Evolutionary conservation across 495 filamentous ascomycete species (phyloP), one percentile per base, ranked within the genome.

Genomic region (Podospora australis): DNA sequence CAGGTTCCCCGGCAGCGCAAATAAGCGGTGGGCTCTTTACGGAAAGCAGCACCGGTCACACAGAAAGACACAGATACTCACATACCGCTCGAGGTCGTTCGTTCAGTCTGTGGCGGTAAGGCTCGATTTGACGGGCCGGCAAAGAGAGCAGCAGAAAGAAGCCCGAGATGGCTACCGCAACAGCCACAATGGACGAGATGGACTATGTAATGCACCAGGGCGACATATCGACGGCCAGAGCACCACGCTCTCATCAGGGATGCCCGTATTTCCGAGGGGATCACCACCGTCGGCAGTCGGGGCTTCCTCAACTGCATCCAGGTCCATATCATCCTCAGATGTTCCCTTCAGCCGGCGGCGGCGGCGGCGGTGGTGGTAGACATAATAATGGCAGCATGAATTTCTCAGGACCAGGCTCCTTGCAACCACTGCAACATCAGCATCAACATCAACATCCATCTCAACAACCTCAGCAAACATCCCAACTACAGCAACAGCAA

Each of bases 151-250:
- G 28, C 22, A 25, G 36, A 25, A 20, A 24, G 19, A 20, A 23
- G 25, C 24, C 13, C 9, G 24, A 19, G 21, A 6, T 46, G 24
- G 20, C 39, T 19, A 46, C 40, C 26, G 47, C 29, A 7, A 41
- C 46, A 0, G 23, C 5, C 40, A 16, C 10, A 13, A 55, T 61
- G 39, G 58, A 57, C 23, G 48, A 53, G 22, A 57, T 57, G 58
- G 55, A 57, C 20, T 57, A 46, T 35, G 8, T 50, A 32, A 49
- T 57, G 55, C 55, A 55, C 30, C 46, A 50, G 44, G 4, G 43
- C 36, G 58, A 55, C 8, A 23, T 42, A 4, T 26, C 49, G 16
- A 38, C 45, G 20, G 14, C 45, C 42, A 2, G 26, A 38, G n/a
- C 16, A 17, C 40, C 36, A 23, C 51, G 49, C 21, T 29, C 43